A percentile compares a stretch with the other conserved stretches of the same genome.
Evolutionary conservation across 2,329 filamentous ascomycete species (phyloP).

Genomic region (Tolypocladium ovalisporum): DNA sequence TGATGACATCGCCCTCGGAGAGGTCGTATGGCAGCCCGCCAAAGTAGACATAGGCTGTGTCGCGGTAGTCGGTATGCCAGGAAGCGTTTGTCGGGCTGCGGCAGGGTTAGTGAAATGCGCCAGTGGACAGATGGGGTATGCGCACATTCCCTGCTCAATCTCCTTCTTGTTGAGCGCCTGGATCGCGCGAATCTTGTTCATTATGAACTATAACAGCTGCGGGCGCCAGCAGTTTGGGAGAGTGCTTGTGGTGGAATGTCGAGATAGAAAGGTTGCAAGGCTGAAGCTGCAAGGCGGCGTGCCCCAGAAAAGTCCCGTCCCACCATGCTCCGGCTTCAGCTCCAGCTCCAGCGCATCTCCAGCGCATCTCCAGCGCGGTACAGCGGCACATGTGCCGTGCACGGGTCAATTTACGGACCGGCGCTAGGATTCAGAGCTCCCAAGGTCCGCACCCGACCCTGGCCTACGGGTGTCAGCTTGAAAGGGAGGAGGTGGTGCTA

Average conservation of each 20-base stretch:
- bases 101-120: constrained; percentile 12
- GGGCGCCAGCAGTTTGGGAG: background rate
- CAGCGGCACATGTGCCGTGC: background rate
- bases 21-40: constrained; percentile 88
- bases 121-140: constrained; percentile 8
- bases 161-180: constrained; percentile 90
- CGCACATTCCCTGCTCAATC: constrained; percentile 75
- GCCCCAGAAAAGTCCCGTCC: background rate
- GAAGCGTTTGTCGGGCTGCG: constrained; percentile 70
- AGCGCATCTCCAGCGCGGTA: background rate
- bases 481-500: background rate
- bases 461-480: background rate
- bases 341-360: background rate
- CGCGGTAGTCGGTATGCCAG: constrained; percentile 96
- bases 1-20: constrained; percentile 89
- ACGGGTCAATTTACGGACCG: constrained; percentile 27
- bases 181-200: constrained; percentile 92
- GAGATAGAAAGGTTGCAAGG: constrained; percentile 1
- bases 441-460: constrained; percentile 5
- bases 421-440: background rate
- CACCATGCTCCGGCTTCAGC: background rate
- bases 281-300: background rate
- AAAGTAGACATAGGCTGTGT: constrained; percentile 94
- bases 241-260: background rate
- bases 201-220: constrained; percentile 26